phyloP scores from a whole-genome alignment of 163 green algal genomes.

The Coccomyxa subellipsoidea region DNA sequence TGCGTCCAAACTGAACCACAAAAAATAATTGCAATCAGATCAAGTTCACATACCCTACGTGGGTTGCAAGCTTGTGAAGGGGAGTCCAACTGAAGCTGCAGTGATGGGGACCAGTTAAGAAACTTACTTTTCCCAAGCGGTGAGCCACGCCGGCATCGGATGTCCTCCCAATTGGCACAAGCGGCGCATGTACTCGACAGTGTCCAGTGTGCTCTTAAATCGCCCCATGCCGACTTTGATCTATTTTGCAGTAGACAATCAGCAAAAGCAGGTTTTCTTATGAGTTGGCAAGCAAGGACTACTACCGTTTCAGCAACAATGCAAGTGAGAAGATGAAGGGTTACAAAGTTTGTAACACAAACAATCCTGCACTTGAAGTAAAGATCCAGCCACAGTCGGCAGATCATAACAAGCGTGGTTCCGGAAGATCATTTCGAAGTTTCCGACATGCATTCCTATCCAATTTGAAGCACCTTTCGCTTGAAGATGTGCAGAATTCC shows the following conservation, averaged over 20 bases:
- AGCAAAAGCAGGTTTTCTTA: too few relatives aligned
- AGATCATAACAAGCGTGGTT: too few relatives aligned
- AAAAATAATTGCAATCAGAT: background rate
- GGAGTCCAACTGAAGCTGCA: too few relatives aligned
- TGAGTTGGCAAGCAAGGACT: background rate
- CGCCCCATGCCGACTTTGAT: background rate
- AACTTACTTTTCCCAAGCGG: background rate
- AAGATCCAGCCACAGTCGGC: too few relatives aligned
- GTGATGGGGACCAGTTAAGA: background rate
- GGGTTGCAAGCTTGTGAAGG: too few relatives aligned
- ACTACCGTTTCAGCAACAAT: background rate
- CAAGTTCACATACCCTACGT: background rate
- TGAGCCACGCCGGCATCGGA: background rate
- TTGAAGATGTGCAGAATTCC: too few relatives aligned
- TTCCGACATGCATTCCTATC: background rate
- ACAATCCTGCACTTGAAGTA: background rate
- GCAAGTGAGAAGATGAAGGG: background rate
- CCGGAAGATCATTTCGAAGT: background rate
- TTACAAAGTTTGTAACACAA: background rate
- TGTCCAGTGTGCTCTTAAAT: slow-evolving; percentile 1
- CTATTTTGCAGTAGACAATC: background rate
- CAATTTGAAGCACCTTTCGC: too few relatives aligned
- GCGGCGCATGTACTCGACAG: background rate
- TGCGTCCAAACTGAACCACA: background rate
- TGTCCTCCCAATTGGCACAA: background rate